These are phyloP conservation scores for Bondarzewia mesenterica DNA, from an alignment of 1,284 basidiomycete species.

Conservation along the genomic window DNA sequence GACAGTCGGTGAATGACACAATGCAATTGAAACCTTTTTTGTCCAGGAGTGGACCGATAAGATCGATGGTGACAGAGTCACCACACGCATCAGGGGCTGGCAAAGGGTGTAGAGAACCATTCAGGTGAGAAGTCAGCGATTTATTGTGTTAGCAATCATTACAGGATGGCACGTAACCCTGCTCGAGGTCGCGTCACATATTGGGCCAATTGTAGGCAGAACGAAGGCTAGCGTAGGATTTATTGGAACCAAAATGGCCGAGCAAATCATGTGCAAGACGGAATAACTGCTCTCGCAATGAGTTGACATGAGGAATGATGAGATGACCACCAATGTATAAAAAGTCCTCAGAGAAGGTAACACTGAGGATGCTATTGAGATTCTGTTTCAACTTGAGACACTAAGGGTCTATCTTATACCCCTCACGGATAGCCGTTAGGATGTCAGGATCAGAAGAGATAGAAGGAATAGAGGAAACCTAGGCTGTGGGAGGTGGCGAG, in stretches of 20 bases:
- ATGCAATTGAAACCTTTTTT: constrained; percentile 29
- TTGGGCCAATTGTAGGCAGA: constrained; percentile 32
- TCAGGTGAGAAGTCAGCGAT: constrained; percentile 4
- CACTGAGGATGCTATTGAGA: constrained; percentile 10
- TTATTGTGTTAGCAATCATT: constrained; percentile 17
- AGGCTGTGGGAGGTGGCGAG: constrained; percentile 3
- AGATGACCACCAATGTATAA: constrained; percentile 22
- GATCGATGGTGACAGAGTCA: constrained; percentile 31
- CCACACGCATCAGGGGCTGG: constrained; percentile 15
- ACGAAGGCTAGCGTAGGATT: constrained; percentile 21
- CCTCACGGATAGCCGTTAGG: constrained; percentile 16
- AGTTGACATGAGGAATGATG: constrained; percentile 20
- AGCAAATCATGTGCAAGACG: constrained; percentile 21
- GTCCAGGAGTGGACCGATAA: constrained; percentile 31
- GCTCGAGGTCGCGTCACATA: constrained; percentile 25
- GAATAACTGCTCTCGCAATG: constrained; percentile 16
- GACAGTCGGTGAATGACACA: constrained; percentile 26
- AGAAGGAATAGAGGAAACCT: constrained; percentile 9
- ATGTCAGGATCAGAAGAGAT: constrained; percentile 16
- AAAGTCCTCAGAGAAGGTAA: constrained; percentile 13
- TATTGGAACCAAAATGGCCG: constrained; percentile 30
- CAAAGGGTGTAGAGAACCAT: constrained; percentile 17
- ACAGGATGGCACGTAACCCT: constrained; percentile 15
- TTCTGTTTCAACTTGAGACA: constrained; percentile 15
- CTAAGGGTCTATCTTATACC: constrained; percentile 23